phyloP scores from a whole-genome alignment of 2,329 filamentous ascomycete genomes.

The Beauveria sp. region DNA sequence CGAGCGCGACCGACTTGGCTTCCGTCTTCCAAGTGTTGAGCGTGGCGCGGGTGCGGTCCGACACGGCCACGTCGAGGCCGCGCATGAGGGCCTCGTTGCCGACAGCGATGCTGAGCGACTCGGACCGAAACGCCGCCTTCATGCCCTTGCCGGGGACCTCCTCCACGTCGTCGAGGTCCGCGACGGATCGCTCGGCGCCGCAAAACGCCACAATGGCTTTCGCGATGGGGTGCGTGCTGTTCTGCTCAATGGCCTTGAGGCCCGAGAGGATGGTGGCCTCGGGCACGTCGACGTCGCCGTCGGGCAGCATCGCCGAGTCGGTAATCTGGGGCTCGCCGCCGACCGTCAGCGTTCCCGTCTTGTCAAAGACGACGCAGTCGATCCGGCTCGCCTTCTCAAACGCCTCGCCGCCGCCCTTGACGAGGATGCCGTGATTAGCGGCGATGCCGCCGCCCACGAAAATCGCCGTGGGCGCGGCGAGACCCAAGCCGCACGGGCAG shows the following conservation, averaged over 20 bases:
- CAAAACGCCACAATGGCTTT: constrained; percentile 62
- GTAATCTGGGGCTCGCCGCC: constrained; percentile 65
- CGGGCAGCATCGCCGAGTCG: constrained; percentile 37
- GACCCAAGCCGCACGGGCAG: constrained; percentile 74
- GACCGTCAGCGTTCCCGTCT: constrained; percentile 75
- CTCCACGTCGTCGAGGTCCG: constrained; percentile 39
- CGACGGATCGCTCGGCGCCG: constrained; percentile 25
- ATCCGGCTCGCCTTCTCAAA: constrained; percentile 77
- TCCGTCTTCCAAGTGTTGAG: constrained; percentile 53
- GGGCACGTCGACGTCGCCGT: constrained; percentile 17
- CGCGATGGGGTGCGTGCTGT: constrained; percentile 68
- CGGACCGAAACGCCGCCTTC: constrained; percentile 43
- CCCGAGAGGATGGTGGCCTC: constrained; percentile 39
- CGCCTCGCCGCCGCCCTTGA: constrained; percentile 76
- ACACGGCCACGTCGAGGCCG: constrained; percentile 36
- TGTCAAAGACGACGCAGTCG: constrained; percentile 78
- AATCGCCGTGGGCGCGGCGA: constrained; percentile 79
- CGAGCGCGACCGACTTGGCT: constrained; percentile 58
- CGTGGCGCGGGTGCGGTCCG: constrained; percentile 23
- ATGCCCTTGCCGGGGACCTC: constrained; percentile 68
- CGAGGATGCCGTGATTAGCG: constrained; percentile 71
- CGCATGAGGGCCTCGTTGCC: constrained; percentile 67
- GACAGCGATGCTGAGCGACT: constrained; percentile 48
- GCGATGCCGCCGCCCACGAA: constrained; percentile 77
- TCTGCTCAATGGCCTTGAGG: constrained; percentile 57